These are phyloP conservation scores for Rhynchosporium graminicola DNA, from an alignment of 2,329 filamentous ascomycete species.

Conservation along the genomic window DNA sequence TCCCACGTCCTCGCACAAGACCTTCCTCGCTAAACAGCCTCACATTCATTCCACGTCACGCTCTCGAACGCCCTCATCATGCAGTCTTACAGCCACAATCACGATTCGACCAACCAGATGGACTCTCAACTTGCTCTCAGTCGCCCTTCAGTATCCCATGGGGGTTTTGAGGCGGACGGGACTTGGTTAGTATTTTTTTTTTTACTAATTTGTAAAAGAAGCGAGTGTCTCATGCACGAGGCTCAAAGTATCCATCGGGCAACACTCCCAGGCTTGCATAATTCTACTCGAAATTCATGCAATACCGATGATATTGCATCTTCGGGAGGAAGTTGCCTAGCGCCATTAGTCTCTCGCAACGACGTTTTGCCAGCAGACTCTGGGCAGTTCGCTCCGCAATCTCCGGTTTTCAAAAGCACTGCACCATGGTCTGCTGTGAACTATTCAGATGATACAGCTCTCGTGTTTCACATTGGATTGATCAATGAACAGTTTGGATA, in stretches of 20 bases:
- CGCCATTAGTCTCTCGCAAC: too few relatives aligned
- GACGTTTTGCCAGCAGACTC: neutral
- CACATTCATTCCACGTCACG: conserved; percentile 11
- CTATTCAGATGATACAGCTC: neutral
- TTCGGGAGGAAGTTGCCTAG: too few relatives aligned
- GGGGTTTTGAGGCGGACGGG: conserved; percentile 7
- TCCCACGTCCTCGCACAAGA: conserved; percentile 11
- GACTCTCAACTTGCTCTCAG: conserved; percentile 6
- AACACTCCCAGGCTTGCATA: too few relatives aligned
- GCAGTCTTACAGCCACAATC: conserved; percentile 9
- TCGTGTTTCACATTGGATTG: neutral
- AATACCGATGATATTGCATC: too few relatives aligned
- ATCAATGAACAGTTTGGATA: neutral
- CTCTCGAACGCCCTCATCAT: conserved; percentile 15
- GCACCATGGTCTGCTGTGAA: neutral
- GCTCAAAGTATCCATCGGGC: too few relatives aligned
- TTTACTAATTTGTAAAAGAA: neutral
- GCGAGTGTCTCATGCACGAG: too few relatives aligned
- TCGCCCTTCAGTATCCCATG: neutral
- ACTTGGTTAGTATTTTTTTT: neutral
- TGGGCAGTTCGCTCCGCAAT: neutral
- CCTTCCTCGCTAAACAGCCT: neutral
- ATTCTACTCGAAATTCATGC: too few relatives aligned
- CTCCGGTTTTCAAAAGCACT: neutral
- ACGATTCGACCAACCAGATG: conserved; percentile 11